Evolutionary conservation across 768 basidiomycete species (phyloP).

Genomic region (Auricularia sp.): DNA sequence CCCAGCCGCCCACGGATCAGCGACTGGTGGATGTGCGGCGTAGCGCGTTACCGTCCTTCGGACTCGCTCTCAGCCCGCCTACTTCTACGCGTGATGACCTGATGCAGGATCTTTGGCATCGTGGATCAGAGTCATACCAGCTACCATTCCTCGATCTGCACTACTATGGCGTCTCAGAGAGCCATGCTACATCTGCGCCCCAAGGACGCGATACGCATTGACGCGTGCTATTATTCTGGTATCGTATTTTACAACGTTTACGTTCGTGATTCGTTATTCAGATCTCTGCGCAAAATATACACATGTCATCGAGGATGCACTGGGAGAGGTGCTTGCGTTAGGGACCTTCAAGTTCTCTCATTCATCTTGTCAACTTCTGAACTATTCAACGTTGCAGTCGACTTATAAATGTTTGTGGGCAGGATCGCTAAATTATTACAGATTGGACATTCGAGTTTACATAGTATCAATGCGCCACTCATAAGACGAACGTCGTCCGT

Average conservation of each 20-base stretch:
- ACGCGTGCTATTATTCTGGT: not conserved
- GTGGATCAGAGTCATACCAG: slow-evolving; percentile 27
- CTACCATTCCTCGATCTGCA: slow-evolving; percentile 67
- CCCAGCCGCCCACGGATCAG: not conserved
- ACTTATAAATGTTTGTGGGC: no score
- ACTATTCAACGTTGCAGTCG: no score
- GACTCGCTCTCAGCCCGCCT: not conserved
- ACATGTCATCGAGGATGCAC: no score
- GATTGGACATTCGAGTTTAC: no score
- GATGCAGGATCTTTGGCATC: not conserved
- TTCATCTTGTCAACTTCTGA: no score
- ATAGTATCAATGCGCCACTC: no score
- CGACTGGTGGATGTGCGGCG: not conserved
- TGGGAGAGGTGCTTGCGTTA: no score
- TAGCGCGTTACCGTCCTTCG: not conserved
- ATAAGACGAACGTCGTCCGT: no score
- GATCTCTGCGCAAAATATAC: no score
- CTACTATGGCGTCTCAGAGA: slow-evolving; percentile 34
- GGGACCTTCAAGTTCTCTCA: no score
- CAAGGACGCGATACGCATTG: not conserved
- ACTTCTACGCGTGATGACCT: not conserved
- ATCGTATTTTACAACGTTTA: not conserved
- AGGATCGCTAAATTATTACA: no score
- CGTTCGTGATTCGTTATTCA: no score
- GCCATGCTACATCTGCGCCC: not conserved